phyloP scores from a whole-genome alignment of 495 filamentous ascomycete genomes.

The Daldinia vernicosa region DNA sequence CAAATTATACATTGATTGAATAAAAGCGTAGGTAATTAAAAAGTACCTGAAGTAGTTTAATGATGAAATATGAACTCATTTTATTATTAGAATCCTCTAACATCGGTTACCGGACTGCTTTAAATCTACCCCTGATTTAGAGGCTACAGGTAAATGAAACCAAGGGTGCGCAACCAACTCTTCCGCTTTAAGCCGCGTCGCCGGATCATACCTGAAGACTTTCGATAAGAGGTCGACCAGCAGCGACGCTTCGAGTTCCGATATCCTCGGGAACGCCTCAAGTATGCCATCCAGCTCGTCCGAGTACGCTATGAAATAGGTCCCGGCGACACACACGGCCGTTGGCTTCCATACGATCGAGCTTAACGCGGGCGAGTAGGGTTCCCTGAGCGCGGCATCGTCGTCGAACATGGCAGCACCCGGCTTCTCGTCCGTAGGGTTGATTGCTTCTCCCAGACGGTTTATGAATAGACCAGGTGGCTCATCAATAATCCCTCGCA shows the following conservation, averaged over 20 bases:
- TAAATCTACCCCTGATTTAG: not conserved
- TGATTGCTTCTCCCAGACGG: too few species aligned
- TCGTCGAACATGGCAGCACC: not conserved
- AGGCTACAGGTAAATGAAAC: not conserved
- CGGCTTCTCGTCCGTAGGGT: too few species aligned
- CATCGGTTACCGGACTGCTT: not conserved
- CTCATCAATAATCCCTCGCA: too few species aligned
- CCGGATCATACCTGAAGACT: not conserved
- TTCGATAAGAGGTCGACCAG: not conserved
- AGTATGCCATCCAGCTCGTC: not conserved
- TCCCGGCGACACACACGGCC: not conserved
- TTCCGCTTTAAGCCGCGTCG: not conserved
- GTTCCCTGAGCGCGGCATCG: not conserved
- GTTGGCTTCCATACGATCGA: not conserved
- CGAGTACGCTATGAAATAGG: not conserved
- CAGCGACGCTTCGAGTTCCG: not conserved
- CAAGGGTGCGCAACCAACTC: not conserved
- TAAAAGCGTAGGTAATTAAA: not conserved
- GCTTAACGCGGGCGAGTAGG: not conserved
- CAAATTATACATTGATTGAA: not conserved
- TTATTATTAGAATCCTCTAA: not conserved
- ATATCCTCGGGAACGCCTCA: not conserved
- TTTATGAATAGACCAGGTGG: not conserved
- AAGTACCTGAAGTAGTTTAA: not conserved
- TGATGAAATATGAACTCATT: not conserved